Base-by-base conservation (phyloP, 2,329 filamentous ascomycete genomes). In the Fusarium chaquense region DNA sequence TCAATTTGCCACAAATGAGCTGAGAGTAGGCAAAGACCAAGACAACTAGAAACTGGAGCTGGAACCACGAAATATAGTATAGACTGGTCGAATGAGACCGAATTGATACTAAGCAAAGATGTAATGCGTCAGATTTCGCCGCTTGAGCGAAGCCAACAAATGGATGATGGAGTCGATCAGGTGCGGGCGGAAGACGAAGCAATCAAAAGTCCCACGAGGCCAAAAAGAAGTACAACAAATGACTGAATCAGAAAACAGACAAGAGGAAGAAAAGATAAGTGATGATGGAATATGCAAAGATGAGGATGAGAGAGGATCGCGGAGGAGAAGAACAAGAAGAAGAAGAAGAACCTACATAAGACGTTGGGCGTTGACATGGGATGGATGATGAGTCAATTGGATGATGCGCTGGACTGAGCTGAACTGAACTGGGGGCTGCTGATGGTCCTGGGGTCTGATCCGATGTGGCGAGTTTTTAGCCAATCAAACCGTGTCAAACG, bases 371-470 rank as follows among this genome's bases (percentile, higher is more conserved):
- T 32, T 36, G 40, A 51, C 30, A 13, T 36, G 40, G 46, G 28
- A 20, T 33, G 33, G 41, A 55, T 43, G 44, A 57, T 70, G 67
- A 70, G 63, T 70, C 67, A 71, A 70, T 40, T 65, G 62, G 49
- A 55, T 44, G 50, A 64, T 64, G 67, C 40, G 45, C 38, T 61
- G 53, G 59, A 35, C 18, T n/a, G 16, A 36, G 41, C 38, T 61
- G 53, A 55, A 35, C 18, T n/a, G 16, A 36, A 36, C 33, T 36
- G 33, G 33, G 16, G 18, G 16, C 40, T 50, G 41, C 38, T 51
- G 49, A 45, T 47, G 41, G 38, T 32, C 54, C 50, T 30, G 47
- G 40, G 24, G 16, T 41, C 43, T 22, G n/a, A 28, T 63, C 62
- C 57, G 54, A 53, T 32, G 68, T 70, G 63, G 67, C 67, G 56